Evolutionary conservation across 2,329 filamentous ascomycete species (phyloP), one percentile per base, ranked within the genome.

Genomic region (Dactylellina sp.): DNA sequence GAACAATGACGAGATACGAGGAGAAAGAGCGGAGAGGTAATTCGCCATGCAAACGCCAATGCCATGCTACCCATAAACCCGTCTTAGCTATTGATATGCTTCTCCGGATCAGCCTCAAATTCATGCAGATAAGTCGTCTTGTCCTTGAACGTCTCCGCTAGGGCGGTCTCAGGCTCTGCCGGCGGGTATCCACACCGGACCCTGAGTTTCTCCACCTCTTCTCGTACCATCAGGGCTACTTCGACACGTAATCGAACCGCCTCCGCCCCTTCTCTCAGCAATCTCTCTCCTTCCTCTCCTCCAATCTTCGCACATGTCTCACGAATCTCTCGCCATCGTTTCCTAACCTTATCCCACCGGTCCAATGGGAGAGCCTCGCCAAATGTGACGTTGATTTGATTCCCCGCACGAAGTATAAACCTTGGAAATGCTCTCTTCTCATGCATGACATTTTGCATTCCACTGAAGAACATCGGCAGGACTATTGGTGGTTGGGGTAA

Each of bases 391-490:
- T 84, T 87, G 56, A 97, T 84, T 5, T 85, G 85, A 77, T 91
- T 89, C 57, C 90, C 88, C 9, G 88, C 82, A 1, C 94, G 87
- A 0, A 95, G 95, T 12, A 96, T 78, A 79, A 92, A 95, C 11
- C 92, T 88, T 0, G 94, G 95, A 78, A 89, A 97, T 1, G 82
- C 82, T 49, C 95, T 87, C 68, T 89, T 86, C 81, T 98, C 94
- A 78, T 91, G 86, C 94, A 98, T 97, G 77, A 97, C 85, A 71
- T 90, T 83, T 80, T 97, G 91, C 14, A 91, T 91, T 25, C 95
- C 95, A 79, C 97, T 92, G 55, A 98, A 89, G 84, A 96, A 99
- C 82, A 99, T 94, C 46, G 95, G 93, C 37, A 99, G 86, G 18
- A 99, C 86, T 77, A 96, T 91, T 0, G 95, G 95, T 75, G 91